Base-by-base conservation (phyloP, 2,329 filamentous ascomycete species). In the Rhynchosporium agropyri region DNA sequence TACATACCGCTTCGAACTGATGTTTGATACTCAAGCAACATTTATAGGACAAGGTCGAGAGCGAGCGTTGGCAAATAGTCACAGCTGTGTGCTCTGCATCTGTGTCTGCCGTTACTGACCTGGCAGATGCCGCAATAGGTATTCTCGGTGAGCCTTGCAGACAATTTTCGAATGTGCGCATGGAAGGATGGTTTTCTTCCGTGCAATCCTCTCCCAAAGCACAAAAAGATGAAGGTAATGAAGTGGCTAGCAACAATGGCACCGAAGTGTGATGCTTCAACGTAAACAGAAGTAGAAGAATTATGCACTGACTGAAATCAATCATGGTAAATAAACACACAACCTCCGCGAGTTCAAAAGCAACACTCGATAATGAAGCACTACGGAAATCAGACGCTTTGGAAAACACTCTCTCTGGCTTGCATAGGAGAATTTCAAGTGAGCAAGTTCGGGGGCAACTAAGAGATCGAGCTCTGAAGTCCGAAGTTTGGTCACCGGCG, bases 1-100 rank as follows among this genome's bases (percentile, higher is more conserved):
- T 6, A 1, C 40, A 42, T 42, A 9, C 9, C 40, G 9, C 40
- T 12, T 3, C 4, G 15, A 42, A 15, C 40, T 42, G 15, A 42
- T 12, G 15, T 42, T 12, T 15, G 15, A 9, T 42, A 9, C 15
- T 42, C 15, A 42, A 15, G 9, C 40, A 42, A 4, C 40, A 42
- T 12, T 12, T 15, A 20, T 5, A 42, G 0, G 79, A 80, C 64
- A 80, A 31, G 12, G 36, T 53, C 9, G 49, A 33, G n/a, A 33
- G 15, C n/a, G 26, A 33, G 13, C 29, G 26, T 9, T 53, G 49
- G 49, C 26, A 53, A 10, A 10, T 29, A 31, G 49, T 53, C 26
- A 53, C 26, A 13, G 49, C 49, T 31, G 28, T 53, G 13, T n/a
- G 26, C 7, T 53, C 49, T 28, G 49, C 49, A n/a, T 53, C 29